Conservation (phyloP, 208 protist species). For the Acanthamoeba triangularis region DNA sequence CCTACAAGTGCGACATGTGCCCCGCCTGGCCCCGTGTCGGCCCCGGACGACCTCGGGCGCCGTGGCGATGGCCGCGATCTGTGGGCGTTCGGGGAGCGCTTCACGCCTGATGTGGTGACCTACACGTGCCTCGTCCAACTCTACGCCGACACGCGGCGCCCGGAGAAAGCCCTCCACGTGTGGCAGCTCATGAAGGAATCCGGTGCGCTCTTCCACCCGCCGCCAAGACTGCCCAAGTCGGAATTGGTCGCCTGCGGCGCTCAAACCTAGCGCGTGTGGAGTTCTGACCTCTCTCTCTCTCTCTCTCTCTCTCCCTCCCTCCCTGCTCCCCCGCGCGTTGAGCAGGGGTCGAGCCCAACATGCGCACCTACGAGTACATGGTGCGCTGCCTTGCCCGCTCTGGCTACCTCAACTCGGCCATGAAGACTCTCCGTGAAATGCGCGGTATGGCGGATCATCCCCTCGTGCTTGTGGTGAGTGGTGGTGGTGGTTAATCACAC, state of each 20-base stretch:
- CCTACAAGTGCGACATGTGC: background rate
- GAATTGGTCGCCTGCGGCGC: background rate
- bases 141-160: constrained; percentile 19
- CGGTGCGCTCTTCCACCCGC: background rate
- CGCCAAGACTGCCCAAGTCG: too few species aligned
- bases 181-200: constrained; percentile 53
- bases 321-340: background rate
- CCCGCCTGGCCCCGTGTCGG: background rate
- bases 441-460: background rate
- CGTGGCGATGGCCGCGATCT: background rate
- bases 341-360: constrained; percentile 33
- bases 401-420: constrained; percentile 12
- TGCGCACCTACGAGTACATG: constrained; percentile 37
- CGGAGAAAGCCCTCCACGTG: constrained; percentile 2
- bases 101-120: constrained; percentile 19
- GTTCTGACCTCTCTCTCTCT: background rate
- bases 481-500: too few species aligned
- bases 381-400: constrained; percentile 7
- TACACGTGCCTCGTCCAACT: constrained; percentile 40
- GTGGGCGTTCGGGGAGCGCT: background rate
- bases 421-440: constrained; percentile 60
- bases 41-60: background rate
- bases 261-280: background rate
- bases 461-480: background rate
- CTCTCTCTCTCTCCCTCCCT: background rate